Evolutionary conservation across 2,329 filamentous ascomycete genomes (phyloP), one percentile per base, ranked within the genome.

Genomic region (Colletotrichum coccodes): DNA sequence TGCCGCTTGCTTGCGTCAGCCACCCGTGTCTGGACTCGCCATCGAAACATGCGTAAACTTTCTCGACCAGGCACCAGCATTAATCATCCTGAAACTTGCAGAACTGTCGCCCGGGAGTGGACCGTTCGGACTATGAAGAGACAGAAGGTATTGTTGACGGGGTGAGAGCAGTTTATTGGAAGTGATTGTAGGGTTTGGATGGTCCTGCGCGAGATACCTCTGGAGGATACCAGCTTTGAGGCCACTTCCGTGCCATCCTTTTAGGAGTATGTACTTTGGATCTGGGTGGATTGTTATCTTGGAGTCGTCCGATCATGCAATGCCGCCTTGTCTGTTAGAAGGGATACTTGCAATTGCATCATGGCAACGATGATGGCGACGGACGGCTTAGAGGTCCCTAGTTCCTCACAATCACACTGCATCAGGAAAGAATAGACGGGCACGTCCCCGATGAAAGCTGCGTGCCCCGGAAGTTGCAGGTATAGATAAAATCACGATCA

Each of bases 31-130:
- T 34, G 56, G 42, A 21, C 26, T 23, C 32, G 21, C 11, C 36
- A 14, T 26, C 18, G 36, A 64, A 18, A 14, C 14, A 9, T 44
- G 38, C 40, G 53, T 38, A 49, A 32, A 28, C 53, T 46, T 42
- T 40, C 3, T 34, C 21, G 30, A 21, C 23, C 56, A 65, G 65
- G 65, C 61, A 65, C 4, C 61, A 68, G 65, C 56, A 56, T 60
- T 28, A 38, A 42, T 23, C 53, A 14, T 34, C 40, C 40, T 60
- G 49, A 49, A 38, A 65, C 47, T 14, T 46, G 61, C 65, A 60
- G 54, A 11, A n/a, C 3, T 21, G 28, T 30, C 26, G 57, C 21
- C 49, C 40, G 32, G 49, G 6, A 21, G 14, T 42, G 46, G 30
- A 14, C 9, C 30, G 18, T 14, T 23, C 18, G n/a, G 40, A 30